Conservation (phyloP, 2,329 filamentous ascomycete genomes). For the Penicillium olsonii region DNA sequence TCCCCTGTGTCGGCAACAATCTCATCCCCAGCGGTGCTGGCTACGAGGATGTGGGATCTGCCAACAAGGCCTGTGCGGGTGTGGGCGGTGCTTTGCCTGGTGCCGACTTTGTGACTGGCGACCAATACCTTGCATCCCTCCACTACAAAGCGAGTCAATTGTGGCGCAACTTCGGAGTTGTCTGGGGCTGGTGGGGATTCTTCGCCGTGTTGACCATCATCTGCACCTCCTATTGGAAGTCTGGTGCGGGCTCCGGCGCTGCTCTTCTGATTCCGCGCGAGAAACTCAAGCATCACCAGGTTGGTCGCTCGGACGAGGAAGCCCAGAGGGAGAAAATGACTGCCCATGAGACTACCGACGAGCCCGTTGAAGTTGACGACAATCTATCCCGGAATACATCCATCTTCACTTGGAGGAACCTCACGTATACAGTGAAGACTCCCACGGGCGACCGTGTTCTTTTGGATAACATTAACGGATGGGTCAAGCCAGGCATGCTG, state of each 20-base stretch:
- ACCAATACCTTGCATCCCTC: constrained; percentile 57
- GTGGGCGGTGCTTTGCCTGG: constrained; percentile 56
- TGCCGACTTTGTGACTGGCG: constrained; percentile 52
- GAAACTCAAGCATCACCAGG: constrained; percentile 44
- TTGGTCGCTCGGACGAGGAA: constrained; percentile 23
- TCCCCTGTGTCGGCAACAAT: constrained; percentile 33
- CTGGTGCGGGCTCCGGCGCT: constrained; percentile 48
- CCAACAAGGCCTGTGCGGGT: constrained; percentile 53
- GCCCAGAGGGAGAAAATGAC: constrained; percentile 2
- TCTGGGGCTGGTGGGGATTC: constrained; percentile 63
- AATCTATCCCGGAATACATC: constrained; percentile 62
- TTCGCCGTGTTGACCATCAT: constrained; percentile 60
- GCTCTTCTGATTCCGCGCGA: constrained; percentile 63
- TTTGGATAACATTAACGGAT: constrained; percentile 69
- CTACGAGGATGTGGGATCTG: constrained; percentile 21
- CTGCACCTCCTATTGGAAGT: constrained; percentile 56
- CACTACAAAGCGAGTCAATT: constrained; percentile 54
- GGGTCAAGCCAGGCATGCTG: constrained; percentile 73
- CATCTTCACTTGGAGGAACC: constrained; percentile 71
- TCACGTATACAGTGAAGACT: constrained; percentile 68
- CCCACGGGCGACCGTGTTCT: constrained; percentile 55
- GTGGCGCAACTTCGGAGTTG: constrained; percentile 61
- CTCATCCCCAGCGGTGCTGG: constrained; percentile 30
- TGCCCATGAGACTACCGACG: constrained; percentile 8
- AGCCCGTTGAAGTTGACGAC: constrained; percentile 21